A percentile compares a stretch with the other conserved stretches of the same genome.
Evolutionary conservation across 75 land plant species (phyloP).

Genomic region (Pseudotsuga menziesii): DNA sequence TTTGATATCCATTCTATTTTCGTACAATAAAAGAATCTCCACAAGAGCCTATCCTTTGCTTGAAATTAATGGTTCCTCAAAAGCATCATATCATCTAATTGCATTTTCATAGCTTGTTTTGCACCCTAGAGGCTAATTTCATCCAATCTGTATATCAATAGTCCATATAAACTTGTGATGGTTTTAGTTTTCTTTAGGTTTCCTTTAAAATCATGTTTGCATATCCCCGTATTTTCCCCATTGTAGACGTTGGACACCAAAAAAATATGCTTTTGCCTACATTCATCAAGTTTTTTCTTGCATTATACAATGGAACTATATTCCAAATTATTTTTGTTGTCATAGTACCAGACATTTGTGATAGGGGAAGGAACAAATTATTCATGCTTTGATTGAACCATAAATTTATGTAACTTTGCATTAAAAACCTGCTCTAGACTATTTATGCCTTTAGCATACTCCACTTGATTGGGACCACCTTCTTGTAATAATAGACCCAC

Average conservation of each 20-base stretch:
- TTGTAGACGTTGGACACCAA: constrained; percentile 11
- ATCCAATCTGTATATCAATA: constrained; percentile 49
- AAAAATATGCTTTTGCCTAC: constrained; percentile 23
- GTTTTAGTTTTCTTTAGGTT: constrained; percentile 20
- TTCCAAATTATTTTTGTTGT: constrained; percentile 9
- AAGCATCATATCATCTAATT: neutral
- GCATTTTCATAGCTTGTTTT: constrained; percentile 14
- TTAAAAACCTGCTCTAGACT: too few relatives aligned
- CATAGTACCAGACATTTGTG: constrained; percentile 14
- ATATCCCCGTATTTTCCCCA: constrained; percentile 11
- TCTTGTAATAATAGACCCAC: too few relatives aligned
- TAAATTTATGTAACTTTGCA: too few relatives aligned
- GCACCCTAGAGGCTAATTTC: constrained; percentile 71
- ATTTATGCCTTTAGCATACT: too few relatives aligned
- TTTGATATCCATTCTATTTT: constrained; percentile 44
- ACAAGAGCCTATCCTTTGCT: neutral
- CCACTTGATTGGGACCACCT: too few relatives aligned
- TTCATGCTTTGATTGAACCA: too few relatives aligned
- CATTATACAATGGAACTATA: constrained; percentile 9
- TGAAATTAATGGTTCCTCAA: neutral
- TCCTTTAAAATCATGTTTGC: constrained; percentile 18
- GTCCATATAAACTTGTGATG: constrained; percentile 42
- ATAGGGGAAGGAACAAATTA: too few relatives aligned
- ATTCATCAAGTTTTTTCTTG: constrained; percentile 26
- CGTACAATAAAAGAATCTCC: constrained; percentile 27